A percentile compares a stretch with the other conserved stretches of the same genome.
Evolutionary conservation across 2,329 filamentous ascomycete species (phyloP).

Genomic region (Hypoxylon sp.): DNA sequence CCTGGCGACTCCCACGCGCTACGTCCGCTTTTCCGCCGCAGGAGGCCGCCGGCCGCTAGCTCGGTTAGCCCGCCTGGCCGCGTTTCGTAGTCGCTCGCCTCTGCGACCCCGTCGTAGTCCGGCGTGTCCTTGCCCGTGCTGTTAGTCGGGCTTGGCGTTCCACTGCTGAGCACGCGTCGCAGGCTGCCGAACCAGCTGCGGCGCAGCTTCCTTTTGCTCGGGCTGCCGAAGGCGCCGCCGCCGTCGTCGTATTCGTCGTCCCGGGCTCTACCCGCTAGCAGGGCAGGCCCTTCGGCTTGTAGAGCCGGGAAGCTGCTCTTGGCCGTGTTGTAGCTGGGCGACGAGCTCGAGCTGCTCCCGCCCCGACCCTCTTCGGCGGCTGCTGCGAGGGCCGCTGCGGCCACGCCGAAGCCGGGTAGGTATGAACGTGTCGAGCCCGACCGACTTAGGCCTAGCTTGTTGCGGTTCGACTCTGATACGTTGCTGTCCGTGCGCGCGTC

Average conservation of each 20-base stretch:
- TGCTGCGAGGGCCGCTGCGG: constrained; percentile 40
- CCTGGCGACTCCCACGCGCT: constrained; percentile 58
- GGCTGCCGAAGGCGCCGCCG: constrained; percentile 53
- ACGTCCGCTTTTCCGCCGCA: constrained; percentile 63
- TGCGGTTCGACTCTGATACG: constrained; percentile 62
- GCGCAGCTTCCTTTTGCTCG: constrained; percentile 64
- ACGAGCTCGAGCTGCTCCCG: constrained; percentile 49
- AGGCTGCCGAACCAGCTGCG: constrained; percentile 75
- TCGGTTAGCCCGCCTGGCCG: constrained; percentile 54
- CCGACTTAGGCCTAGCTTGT: constrained; percentile 52
- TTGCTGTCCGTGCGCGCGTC: constrained; percentile 64
- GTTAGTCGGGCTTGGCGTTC: constrained; percentile 43
- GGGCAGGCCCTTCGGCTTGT: constrained; percentile 60
- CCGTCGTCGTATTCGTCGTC: constrained; percentile 46
- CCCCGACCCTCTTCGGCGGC: constrained; percentile 42
- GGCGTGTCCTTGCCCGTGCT: constrained; percentile 40
- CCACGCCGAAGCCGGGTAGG: constrained; percentile 47
- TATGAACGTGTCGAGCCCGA: constrained; percentile 49
- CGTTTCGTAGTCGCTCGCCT: constrained; percentile 55
- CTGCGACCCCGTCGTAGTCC: constrained; percentile 46
- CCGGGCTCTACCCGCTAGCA: constrained; percentile 51
- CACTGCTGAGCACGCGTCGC: constrained; percentile 66
- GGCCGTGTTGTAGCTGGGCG: constrained; percentile 60
- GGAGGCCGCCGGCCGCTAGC: constrained; percentile 54
- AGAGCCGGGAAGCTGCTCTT: constrained; percentile 60